Percentiles rank a stretch among this genome's conserved stretches.
Evolutionary conservation across 2,329 filamentous ascomycete genomes (phyloP).

Genomic region (Whalleya microplaca): DNA sequence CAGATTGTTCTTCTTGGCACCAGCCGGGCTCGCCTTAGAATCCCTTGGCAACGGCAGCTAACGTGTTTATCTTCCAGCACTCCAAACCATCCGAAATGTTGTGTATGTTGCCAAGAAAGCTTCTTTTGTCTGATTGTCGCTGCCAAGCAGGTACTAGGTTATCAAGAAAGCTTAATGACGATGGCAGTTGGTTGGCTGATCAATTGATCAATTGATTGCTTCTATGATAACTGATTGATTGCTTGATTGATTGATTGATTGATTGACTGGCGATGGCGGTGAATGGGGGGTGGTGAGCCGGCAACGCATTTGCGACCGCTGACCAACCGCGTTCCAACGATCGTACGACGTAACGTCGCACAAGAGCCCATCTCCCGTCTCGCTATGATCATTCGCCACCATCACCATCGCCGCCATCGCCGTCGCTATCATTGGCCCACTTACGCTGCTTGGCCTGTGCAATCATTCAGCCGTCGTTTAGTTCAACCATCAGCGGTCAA

Average conservation of each 20-base stretch:
- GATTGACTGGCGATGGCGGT: slow-evolving; percentile 5
- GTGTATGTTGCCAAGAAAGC: slow-evolving; percentile 40
- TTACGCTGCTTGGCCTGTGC: slow-evolving; percentile 3
- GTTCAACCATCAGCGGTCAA: neutral
- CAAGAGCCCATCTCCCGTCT: slow-evolving; percentile 2
- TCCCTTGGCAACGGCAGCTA: slow-evolving; percentile 38
- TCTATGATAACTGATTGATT: slow-evolving; percentile 14
- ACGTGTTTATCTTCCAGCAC: slow-evolving; percentile 38
- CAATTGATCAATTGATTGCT: slow-evolving; percentile 14
- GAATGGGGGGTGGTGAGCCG: slow-evolving; percentile 10
- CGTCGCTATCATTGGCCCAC: slow-evolving; percentile 3
- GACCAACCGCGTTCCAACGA: slow-evolving; percentile 9
- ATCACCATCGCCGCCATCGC: slow-evolving; percentile 7
- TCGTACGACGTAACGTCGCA: slow-evolving; percentile 22
- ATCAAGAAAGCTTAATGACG: slow-evolving; percentile 22
- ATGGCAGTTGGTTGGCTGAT: slow-evolving; percentile 18
- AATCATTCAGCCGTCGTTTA: neutral
- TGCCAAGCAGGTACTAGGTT: slow-evolving; percentile 22
- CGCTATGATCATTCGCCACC: neutral
- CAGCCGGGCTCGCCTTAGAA: slow-evolving; percentile 35
- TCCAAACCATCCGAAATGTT: slow-evolving; percentile 41
- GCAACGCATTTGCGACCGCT: slow-evolving; percentile 20
- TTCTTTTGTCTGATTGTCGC: slow-evolving; percentile 28
- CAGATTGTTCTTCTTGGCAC: slow-evolving; percentile 36
- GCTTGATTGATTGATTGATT: slow-evolving; percentile 15